Conservation (phyloP, 306 rosid species). For the Argentina anserina region DNA sequence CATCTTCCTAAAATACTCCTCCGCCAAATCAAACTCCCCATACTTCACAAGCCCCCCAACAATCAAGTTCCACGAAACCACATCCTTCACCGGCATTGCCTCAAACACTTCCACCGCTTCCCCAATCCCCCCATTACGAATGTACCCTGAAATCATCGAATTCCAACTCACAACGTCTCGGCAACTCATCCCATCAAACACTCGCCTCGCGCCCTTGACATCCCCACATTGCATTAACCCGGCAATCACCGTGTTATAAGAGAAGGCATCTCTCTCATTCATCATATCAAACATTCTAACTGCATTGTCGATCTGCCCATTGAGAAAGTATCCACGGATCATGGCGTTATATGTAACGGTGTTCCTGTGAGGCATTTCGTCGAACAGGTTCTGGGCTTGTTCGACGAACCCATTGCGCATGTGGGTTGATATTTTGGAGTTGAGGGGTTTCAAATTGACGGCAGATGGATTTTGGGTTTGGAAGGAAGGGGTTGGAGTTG, state of each 20-base stretch:
- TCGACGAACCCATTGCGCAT: slow-evolving; percentile 36
- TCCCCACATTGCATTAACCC: slow-evolving; percentile 56
- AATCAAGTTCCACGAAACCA: slow-evolving; percentile 54
- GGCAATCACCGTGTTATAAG: slow-evolving; percentile 43
- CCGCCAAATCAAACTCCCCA: slow-evolving; percentile 37
- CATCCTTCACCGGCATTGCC: slow-evolving; percentile 41
- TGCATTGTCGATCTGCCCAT: slow-evolving; percentile 20
- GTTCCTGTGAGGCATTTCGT: slow-evolving; percentile 40
- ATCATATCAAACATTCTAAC: slow-evolving; percentile 28
- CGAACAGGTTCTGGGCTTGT: slow-evolving; percentile 47
- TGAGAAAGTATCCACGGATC: slow-evolving; percentile 41
- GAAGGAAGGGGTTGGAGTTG: background rate
- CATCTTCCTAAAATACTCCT: slow-evolving; percentile 34
- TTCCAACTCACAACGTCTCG: slow-evolving; percentile 49
- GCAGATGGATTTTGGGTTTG: slow-evolving; percentile 1
- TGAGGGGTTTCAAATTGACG: slow-evolving; percentile 34
- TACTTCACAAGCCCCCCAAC: slow-evolving; percentile 43
- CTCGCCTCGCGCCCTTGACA: slow-evolving; percentile 35
- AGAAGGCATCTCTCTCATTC: slow-evolving; percentile 37
- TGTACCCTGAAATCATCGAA: slow-evolving; percentile 48
- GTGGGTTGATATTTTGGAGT: slow-evolving; percentile 40
- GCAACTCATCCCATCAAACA: slow-evolving; percentile 35
- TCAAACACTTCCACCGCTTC: slow-evolving; percentile 36
- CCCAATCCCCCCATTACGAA: slow-evolving; percentile 38
- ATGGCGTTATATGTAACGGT: slow-evolving; percentile 50